Base-by-base conservation (phyloP, 768 basidiomycete species). In the Kwoniella sp. region DNA sequence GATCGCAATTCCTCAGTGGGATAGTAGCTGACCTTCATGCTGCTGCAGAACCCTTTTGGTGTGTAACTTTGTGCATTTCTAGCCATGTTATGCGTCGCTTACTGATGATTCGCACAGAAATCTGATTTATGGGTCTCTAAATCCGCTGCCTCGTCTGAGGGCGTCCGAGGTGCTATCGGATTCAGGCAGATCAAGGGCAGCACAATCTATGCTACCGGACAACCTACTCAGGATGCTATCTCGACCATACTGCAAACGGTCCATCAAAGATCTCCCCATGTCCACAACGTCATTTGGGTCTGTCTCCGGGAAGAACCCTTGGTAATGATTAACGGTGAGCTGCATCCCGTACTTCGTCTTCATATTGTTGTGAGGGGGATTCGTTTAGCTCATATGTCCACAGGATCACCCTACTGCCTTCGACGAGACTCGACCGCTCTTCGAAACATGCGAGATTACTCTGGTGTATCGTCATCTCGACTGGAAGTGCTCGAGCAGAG, bases 141-240 rank as follows among this genome's bases (percentile, higher is more conserved):
- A 36, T 65, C 73, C 19, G 79, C 78, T 0, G 55, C 70, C 12
- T 78, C 78, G 12, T 55, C 69, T 13, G 76, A 77, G 52, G 87
- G 85, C 40, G 85, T 98, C 53, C 88, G 91, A 1, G 96, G 96
- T n/a, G 92, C 91, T 1, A 90, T 91, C 80, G 96, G 96, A 73
- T 97, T 96, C 83, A 86, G 96, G 56, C 88, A 88, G 60, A 86
- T 96, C 40, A 87, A 88, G 0, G 84, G 83, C 5, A 89, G 88
- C 22, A 87, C 88, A 49, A 88, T 97, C 30, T 99, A 91, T 68
- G 93, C 92, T 0, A 86, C 96, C 27, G 93, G 92, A 0, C 96
- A 98, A 77, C 96, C 96, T 1, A 92, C 91, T 0, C 81, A 88
- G 53, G 90, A 90, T 60, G 95, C 92, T 2, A 88, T 99, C 44